These are phyloP conservation scores for Solanum tacnaense DNA, from an alignment of 257 asterid species.

Conservation along the genomic window DNA sequence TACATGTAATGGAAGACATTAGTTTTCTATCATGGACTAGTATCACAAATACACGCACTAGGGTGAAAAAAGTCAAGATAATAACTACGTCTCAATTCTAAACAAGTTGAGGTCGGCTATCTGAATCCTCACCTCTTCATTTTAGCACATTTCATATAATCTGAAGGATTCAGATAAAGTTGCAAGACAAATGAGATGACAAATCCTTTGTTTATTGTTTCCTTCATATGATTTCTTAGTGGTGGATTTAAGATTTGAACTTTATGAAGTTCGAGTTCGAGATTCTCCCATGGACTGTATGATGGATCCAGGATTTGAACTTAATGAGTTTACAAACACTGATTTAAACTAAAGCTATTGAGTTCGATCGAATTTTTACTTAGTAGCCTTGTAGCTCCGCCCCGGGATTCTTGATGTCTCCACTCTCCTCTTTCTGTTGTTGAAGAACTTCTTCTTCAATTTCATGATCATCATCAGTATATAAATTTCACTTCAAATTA, in stretches of 20 bases:
- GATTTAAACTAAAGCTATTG: not conserved
- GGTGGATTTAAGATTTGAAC: not conserved
- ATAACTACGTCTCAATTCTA: not conserved
- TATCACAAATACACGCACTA: not conserved
- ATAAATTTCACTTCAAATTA: not conserved
- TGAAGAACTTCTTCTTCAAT: not conserved
- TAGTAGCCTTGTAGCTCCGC: not conserved
- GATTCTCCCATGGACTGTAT: accelerated
- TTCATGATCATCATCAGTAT: not conserved
- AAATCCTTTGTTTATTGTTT: not conserved
- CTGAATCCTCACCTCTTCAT: not conserved
- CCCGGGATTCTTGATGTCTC: not conserved
- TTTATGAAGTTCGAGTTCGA: not conserved
- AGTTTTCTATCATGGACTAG: not conserved
- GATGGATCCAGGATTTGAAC: not conserved
- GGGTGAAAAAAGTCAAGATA: accelerated
- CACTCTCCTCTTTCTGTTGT: not conserved
- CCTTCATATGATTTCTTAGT: not conserved
- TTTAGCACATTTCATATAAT: not conserved
- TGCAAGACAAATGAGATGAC: not conserved
- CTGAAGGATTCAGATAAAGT: not conserved
- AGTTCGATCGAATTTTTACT: not conserved
- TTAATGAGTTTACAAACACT: not conserved
- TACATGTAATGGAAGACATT: not conserved
- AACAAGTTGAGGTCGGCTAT: not conserved